Evolutionary conservation across 164 flowering plant species (phyloP), one percentile per base, ranked within the genome.

Genomic region (Hamamelis virginiana): DNA sequence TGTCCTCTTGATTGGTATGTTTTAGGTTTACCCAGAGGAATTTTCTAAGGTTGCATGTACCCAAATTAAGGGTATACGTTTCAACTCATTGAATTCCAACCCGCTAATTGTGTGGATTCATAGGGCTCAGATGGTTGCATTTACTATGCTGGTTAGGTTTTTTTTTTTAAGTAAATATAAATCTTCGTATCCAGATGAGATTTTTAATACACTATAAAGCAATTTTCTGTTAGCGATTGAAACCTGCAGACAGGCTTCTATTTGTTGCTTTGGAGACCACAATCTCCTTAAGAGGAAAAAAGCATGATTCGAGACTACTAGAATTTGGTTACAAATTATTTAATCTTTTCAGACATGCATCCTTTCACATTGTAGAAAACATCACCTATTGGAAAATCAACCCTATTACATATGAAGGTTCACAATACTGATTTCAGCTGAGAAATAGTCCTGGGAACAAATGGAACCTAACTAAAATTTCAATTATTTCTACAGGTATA

Each of bases 51-150:
- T n/a, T n/a, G n/a, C n/a, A 67, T 88, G 8, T 88, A 86, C 69
- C 92, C 92, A 18, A n/a, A n/a, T n/a, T n/a, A 88, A 88, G 69
- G 92, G 92, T 21, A 80, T 62, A 56, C 84, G 92, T 3, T 25
- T 88, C 60, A 72, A 79, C 75, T 88, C 92, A 12, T 88, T 90
- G 33, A 88, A 88, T 67, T 88, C 86, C 74, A 88, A 88, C 66
- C 92, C 92, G 44, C 64, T 84, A 10, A 74, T 82, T 72, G 92
- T 83, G 46, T 88, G 90, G 92, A 74, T 65, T 70, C 92, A 84
- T 79, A 89, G 92, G 44, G 90, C 90, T 72, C 90, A 86, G 76
- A 88, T 86, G 92, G 90, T 88, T 75, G 90, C 92, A 51, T 83
- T 86, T 66, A 87, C 85, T 59, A 87, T 87, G 91, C 91, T 85